phyloP scores from a whole-genome alignment of 805 yeast species.

The Sugiyamaella boreocaroliniensis region DNA sequence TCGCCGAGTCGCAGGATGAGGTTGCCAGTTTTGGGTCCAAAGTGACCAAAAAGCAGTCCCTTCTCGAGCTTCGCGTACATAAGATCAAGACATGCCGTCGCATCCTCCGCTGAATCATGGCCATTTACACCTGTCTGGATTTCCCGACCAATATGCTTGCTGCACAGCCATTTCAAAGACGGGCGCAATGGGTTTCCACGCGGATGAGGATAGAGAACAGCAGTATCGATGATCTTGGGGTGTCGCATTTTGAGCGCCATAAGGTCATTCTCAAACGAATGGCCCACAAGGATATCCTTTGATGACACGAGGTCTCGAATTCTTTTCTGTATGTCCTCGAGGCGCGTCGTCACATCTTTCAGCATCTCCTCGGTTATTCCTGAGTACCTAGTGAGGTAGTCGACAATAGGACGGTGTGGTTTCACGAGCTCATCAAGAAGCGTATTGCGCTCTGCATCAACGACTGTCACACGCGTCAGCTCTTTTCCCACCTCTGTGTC shows the following conservation, averaged over 20 bases:
- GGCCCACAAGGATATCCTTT: conserved; percentile 74
- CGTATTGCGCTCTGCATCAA: conserved; percentile 50
- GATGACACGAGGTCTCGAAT: conserved; percentile 43
- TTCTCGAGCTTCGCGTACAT: conserved; percentile 60
- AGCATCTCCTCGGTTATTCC: conserved; percentile 77
- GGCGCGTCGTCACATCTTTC: conserved; percentile 52
- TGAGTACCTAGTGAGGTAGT: conserved; percentile 76
- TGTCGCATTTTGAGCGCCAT: conserved; percentile 65
- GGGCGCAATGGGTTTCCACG: conserved; percentile 80
- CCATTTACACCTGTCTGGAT: conserved; percentile 71
- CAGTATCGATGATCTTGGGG: conserved; percentile 71
- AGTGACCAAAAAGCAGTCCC: conserved; percentile 58
- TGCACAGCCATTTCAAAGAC: conserved; percentile 63
- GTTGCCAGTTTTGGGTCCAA: conserved; percentile 11
- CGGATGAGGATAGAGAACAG: conserved; percentile 65
- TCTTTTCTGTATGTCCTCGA: conserved; percentile 59
- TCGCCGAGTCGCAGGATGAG: background rate
- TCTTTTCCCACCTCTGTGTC: conserved; percentile 46
- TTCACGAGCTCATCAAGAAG: conserved; percentile 70
- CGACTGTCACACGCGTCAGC: conserved; percentile 69
- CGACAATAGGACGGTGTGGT: conserved; percentile 67
- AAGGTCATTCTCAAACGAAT: conserved; percentile 81
- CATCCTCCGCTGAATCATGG: conserved; percentile 85
- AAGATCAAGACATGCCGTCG: conserved; percentile 70
- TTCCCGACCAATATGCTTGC: conserved; percentile 43